phyloP scores from a whole-genome alignment of 2,329 filamentous ascomycete genomes.

The Aspergillus latus region DNA sequence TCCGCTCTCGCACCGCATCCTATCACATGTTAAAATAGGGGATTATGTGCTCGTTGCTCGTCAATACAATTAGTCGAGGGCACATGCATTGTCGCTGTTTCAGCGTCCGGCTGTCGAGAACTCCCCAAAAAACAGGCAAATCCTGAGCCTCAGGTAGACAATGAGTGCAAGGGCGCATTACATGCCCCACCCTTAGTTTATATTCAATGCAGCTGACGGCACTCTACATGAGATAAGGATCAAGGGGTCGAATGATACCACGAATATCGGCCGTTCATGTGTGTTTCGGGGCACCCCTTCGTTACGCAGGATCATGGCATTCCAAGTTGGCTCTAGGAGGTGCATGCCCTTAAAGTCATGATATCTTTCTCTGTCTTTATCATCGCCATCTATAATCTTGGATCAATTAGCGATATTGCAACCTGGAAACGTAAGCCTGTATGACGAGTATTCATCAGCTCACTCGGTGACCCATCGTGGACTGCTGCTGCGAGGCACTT shows the following conservation, averaged over 20 bases:
- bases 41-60: too few species aligned
- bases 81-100: too few species aligned
- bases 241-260: conserved; percentile 8
- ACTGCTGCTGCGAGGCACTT: background rate
- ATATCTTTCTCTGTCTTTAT: background rate
- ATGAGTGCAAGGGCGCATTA: conserved; percentile 8
- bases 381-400: background rate
- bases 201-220: background rate
- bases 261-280: conserved; percentile 5
- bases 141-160: background rate
- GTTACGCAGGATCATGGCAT: background rate
- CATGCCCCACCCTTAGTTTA: conserved; percentile 1
- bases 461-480: background rate
- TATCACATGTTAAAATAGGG: too few species aligned
- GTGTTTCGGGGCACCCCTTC: background rate
- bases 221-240: conserved; percentile 4
- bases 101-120: too few species aligned
- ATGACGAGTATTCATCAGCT: too few species aligned
- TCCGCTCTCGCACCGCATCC: background rate
- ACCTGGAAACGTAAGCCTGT: background rate
- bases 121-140: background rate
- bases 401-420: background rate
- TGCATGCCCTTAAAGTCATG: background rate
- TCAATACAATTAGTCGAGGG: too few species aligned
- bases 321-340: background rate